Evolutionary conservation across 2,329 filamentous ascomycete species (phyloP).

Genomic region (Alternaria gaisen): DNA sequence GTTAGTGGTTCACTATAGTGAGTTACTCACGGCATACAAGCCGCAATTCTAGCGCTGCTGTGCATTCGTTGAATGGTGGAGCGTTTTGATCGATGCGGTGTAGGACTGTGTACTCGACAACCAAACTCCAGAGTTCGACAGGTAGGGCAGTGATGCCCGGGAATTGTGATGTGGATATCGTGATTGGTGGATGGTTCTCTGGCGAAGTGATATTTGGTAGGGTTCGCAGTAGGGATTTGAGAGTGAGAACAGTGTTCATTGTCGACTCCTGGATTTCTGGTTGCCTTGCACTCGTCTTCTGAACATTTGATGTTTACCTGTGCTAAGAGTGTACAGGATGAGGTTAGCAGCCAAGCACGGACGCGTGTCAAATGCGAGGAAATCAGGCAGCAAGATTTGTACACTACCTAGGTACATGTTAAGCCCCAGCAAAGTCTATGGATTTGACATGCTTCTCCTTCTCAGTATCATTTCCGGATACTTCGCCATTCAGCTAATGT

Average conservation of each 20-base stretch:
- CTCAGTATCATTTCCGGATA: background rate
- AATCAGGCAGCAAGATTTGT: constrained; percentile 3
- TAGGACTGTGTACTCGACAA: background rate
- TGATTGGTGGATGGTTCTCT: background rate
- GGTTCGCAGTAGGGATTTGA: background rate
- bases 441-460: background rate
- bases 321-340: background rate
- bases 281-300: background rate
- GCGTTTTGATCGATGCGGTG: background rate
- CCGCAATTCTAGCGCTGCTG: background rate
- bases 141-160: background rate
- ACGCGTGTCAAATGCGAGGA: background rate
- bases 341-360: background rate
- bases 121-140: background rate
- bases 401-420: background rate
- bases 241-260: background rate
- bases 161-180: background rate
- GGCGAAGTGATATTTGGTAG: background rate
- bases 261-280: background rate
- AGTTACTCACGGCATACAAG: background rate
- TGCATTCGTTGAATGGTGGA: background rate
- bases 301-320: background rate
- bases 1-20: background rate
- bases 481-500: background rate
- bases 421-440: background rate